These are phyloP conservation scores for Thalassia testudinum DNA, from an alignment of 116 monocot genomes.

Conservation along the genomic window DNA sequence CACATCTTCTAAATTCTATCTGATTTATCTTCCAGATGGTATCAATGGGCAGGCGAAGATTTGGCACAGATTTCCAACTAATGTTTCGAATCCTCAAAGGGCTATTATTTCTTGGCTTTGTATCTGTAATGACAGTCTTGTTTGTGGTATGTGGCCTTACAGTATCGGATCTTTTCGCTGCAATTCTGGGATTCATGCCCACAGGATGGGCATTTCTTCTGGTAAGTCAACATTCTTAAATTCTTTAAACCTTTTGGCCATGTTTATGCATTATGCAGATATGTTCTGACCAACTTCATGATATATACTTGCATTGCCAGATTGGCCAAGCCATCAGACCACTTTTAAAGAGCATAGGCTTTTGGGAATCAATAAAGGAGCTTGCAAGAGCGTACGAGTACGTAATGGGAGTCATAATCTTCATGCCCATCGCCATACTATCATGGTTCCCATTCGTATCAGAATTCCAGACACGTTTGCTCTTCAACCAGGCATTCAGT, in stretches of 20 bases:
- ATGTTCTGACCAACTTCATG: neutral
- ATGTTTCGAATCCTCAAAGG: conserved; percentile 93
- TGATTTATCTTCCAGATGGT: conserved; percentile 46
- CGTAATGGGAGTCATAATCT: conserved; percentile 65
- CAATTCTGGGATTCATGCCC: conserved; percentile 82
- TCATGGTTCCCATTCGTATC: conserved; percentile 96
- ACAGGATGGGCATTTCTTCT: conserved; percentile 78
- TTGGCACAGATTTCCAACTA: conserved; percentile 83
- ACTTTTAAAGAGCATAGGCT: conserved; percentile 25
- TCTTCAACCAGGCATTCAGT: conserved; percentile 93
- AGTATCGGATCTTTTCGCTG: conserved; percentile 59
- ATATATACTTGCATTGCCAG: conserved; percentile 11
- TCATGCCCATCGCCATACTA: conserved; percentile 54
- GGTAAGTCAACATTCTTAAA: conserved; percentile 21
- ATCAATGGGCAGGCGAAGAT: conserved; percentile 84
- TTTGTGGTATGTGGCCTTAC: conserved; percentile 75
- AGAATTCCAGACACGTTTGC: conserved; percentile 78
- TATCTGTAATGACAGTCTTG: conserved; percentile 71
- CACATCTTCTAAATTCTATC: neutral
- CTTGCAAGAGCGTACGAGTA: conserved; percentile 81
- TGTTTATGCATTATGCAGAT: neutral
- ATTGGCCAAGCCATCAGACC: conserved; percentile 55
- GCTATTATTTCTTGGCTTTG: conserved; percentile 78
- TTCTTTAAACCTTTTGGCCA: neutral
- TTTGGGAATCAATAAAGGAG: conserved; percentile 91